Percentiles rank a stretch among this genome's conserved stretches.
These are phyloP conservation scores for Saraca asoca DNA, from an alignment of 331 rosid species.

Conservation along the genomic window DNA sequence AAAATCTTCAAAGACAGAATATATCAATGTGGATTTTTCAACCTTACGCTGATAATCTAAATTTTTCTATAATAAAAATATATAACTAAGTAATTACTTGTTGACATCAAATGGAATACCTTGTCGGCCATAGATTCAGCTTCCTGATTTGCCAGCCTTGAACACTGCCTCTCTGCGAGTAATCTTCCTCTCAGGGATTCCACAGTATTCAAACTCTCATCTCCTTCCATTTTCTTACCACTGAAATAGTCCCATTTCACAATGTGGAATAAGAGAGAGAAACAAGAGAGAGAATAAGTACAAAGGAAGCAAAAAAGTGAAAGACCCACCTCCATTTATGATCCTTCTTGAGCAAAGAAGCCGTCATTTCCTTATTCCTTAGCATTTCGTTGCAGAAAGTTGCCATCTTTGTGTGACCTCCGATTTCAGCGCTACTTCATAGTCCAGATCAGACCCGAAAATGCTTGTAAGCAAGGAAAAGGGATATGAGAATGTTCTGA, in stretches of 20 bases:
- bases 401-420: conserved; percentile 25
- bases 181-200: conserved; percentile 84
- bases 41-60: too few species aligned
- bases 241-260: conserved; percentile 38
- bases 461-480: neutral
- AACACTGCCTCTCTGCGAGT: conserved; percentile 87
- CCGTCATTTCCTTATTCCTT: conserved; percentile 38
- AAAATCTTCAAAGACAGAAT: neutral
- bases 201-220: conserved; percentile 59
- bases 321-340: conserved; percentile 52
- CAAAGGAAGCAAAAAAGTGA: conserved; percentile 5
- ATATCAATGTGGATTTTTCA: too few species aligned
- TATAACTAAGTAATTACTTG: neutral
- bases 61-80: neutral
- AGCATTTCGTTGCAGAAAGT: conserved; percentile 32
- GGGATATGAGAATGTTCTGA: too few species aligned
- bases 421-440: neutral
- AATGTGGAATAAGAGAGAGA: conserved; percentile 33
- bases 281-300: conserved; percentile 8
- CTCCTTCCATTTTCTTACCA: conserved; percentile 52
- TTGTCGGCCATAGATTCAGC: conserved; percentile 58
- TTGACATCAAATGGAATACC: conserved; percentile 37
- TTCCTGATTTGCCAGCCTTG: conserved; percentile 66
- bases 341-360: conserved; percentile 34
- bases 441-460: conserved; percentile 37